Evolutionary conservation across 768 basidiomycete species (phyloP), one percentile per base, ranked within the genome.

Genomic region (Austroboletus eburneus): DNA sequence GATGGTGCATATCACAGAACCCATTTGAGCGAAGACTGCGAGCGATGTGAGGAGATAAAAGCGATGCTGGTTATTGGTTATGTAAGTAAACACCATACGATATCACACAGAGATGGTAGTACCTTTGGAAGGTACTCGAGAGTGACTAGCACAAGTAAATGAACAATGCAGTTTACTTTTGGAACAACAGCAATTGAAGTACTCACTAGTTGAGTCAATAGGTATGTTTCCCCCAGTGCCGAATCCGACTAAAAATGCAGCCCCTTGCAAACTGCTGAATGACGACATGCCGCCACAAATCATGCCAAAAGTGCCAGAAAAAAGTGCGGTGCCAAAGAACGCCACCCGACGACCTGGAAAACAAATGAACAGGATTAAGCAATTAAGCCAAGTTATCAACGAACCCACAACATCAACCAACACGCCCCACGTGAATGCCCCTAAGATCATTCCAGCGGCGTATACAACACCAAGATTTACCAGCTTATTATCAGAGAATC

Each of bases 381-480:
- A 37, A 10, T 5, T 6, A 23, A 4, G 18, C 27, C 8, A n/a
- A 16, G 7, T 14, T 14, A 9, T 5, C 9, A 8, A 51, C 55
- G 30, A 46, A 56, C 55, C 55, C 33, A 56, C 27, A 14, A 57
- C 45, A 2, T 57, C 55, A 5, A 56, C 50, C 39, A 57, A 39
- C n/a, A 40, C 38, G 1, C 55, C 55, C 55, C 55, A 56, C 13
- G 49, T 4, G 17, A 57, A 46, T 16, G 39, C 46, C 0, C 55
- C 55, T 2, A 16, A 25, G 5, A 46, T 18, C 3, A 52, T 5
- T 2, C 55, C 55, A 12, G 45, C 35, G 5, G 9, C 5, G 8
- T 49, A 49, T 0, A 46, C 41, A 34, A 37, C 17, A 0, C 16
- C 9, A n/a, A 56, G 18, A 2, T 46, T 49, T 22, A 54, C 55